Evolutionary conservation across 768 basidiomycete species (phyloP), one percentile per base, ranked within the genome.

Genomic region (Roridomyces roridus): DNA sequence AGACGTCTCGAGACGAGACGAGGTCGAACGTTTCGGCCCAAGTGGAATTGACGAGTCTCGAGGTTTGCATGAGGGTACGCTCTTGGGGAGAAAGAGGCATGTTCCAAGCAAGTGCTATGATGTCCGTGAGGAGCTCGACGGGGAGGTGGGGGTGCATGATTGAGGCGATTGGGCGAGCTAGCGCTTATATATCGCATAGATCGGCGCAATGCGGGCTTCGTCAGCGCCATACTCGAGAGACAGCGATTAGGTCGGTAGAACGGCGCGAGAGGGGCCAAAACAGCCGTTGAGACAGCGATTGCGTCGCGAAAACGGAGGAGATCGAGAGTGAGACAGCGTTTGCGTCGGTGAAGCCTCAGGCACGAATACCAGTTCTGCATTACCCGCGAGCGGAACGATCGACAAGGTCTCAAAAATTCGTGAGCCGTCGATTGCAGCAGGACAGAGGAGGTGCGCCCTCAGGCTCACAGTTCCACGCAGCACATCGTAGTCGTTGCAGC

Each of bases 61-160:
- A 51, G 10, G 67, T 64, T 20, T 67, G 59, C 31, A 4, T 35
- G 35, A 17, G 58, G 34, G 18, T 34, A 34, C 31, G 31, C 31
- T 34, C 31, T 34, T 25, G 26, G 8, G 40, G 20, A 10, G 26
- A 6, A n/a, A 26, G 18, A 5, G 21, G 29, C 12, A 37, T 15
- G 29, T 18, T 29, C 9, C 45, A 23, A 34, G 35, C 29, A 34
- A 14, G 26, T 14, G 23, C 31, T 14, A 24, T 28, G 25, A 44
- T 34, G 17, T 2, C 3, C 29, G 57, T 23, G 34, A 52, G 37
- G 8, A 68, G 55, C 28, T 68, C 67, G 9, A 62, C 54, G 10
- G 67, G 67, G 28, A 68, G 59, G 6, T 29, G 35, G 14, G 58
- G 42, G 18, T n/a, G n/a, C n/a, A n/a, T n/a, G n/a, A n/a, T n/a